phyloP scores from a whole-genome alignment of 345 rosid genomes.

The Eucalyptus grandis region DNA sequence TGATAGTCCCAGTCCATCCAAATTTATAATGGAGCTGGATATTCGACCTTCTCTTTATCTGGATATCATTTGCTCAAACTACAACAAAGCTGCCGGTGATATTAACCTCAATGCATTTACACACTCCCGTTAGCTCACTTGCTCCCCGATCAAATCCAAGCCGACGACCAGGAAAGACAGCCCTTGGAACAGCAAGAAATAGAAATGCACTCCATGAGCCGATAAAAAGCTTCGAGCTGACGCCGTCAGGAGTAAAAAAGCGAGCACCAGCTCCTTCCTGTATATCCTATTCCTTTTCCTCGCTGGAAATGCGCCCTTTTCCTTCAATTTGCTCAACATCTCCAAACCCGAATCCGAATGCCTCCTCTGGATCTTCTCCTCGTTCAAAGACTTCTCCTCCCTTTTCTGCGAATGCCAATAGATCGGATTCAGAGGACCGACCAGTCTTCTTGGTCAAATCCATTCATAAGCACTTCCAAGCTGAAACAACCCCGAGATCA shows the following conservation, averaged over 20 bases:
- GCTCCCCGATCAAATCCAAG: constrained; percentile 93
- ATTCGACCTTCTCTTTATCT: not conserved
- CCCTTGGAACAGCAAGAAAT: constrained; percentile 85
- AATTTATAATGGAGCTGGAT: not conserved
- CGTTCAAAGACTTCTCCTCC: constrained; percentile 34
- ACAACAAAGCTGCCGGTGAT: not conserved
- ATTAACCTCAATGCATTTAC: not conserved
- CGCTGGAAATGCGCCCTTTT: constrained; percentile 15
- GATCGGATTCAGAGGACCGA: constrained; percentile 72
- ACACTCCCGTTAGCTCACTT: constrained; percentile 25
- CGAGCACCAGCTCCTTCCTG: constrained; percentile 76
- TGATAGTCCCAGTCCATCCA: not conserved
- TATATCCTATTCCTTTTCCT: constrained; percentile 55
- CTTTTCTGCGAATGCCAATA: constrained; percentile 63
- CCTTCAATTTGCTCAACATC: constrained; percentile 43
- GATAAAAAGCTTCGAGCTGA: constrained; percentile 80
- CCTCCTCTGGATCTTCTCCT: constrained; percentile 55
- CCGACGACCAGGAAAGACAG: constrained; percentile 75
- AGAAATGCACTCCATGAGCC: constrained; percentile 87
- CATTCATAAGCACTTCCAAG: constrained; percentile 86
- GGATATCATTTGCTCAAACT: not conserved
- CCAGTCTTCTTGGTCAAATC: constrained; percentile 88
- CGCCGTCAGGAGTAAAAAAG: constrained; percentile 72
- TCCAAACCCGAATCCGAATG: constrained; percentile 68
- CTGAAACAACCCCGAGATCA: constrained; percentile 86